Evolutionary conservation across 2,329 filamentous ascomycete genomes (phyloP).

Genomic region (Aspergillus quadricinctus): DNA sequence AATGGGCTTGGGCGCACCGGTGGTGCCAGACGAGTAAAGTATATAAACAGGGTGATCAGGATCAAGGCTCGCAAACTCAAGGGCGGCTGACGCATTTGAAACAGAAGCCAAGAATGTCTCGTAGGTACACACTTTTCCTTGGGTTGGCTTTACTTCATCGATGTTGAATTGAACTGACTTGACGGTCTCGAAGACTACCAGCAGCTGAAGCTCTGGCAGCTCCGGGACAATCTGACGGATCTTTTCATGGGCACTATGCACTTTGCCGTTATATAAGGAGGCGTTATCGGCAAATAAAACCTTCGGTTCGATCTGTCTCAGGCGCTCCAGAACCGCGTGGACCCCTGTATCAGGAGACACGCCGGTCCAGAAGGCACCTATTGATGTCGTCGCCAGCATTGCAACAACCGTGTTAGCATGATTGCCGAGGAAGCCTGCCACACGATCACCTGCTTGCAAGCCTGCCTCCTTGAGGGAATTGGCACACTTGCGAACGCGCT

Average conservation of each 20-base stretch:
- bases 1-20: slow-evolving; percentile 83
- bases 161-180: slow-evolving; percentile 35
- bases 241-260: slow-evolving; percentile 76
- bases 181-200: slow-evolving; percentile 71
- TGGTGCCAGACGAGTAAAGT: slow-evolving; percentile 89
- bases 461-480: slow-evolving; percentile 64
- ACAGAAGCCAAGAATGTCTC: slow-evolving; percentile 44
- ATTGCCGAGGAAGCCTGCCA: slow-evolving; percentile 78
- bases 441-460: slow-evolving; percentile 57
- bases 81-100: slow-evolving; percentile 34
- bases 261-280: slow-evolving; percentile 84
- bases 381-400: slow-evolving; percentile 75
- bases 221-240: slow-evolving; percentile 68
- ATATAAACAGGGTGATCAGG: slow-evolving; percentile 91
- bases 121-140: slow-evolving; percentile 41
- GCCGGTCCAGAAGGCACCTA: slow-evolving; percentile 89
- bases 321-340: slow-evolving; percentile 80
- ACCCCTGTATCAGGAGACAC: slow-evolving; percentile 91
- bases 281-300: slow-evolving; percentile 85
- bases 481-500: slow-evolving; percentile 70
- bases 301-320: slow-evolving; percentile 78
- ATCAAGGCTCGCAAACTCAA: slow-evolving; percentile 70
- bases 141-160: slow-evolving; percentile 26
- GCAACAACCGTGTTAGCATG: slow-evolving; percentile 82
- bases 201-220: slow-evolving; percentile 62